These are phyloP conservation scores for Coemansia sp. DNA, from an alignment of 192 early-diverging fungal species.

Conservation along the genomic window DNA sequence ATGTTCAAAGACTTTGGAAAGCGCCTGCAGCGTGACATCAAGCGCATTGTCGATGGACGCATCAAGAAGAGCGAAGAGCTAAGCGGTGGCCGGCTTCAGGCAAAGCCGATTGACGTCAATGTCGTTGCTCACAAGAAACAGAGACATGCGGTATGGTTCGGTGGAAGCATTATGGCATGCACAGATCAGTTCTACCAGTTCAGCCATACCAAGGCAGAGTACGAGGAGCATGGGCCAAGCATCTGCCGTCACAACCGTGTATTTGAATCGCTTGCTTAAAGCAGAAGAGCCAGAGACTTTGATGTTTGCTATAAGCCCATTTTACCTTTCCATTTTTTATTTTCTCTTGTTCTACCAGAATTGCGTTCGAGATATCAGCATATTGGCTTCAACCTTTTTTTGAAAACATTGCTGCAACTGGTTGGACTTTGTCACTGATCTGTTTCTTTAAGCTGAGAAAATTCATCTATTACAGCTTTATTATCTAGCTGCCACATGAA, in stretches of 20 bases:
- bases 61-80: conserved; percentile 72
- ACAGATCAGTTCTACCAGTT: conserved; percentile 86
- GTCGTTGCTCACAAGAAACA: conserved; percentile 98
- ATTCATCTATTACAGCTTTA: neutral
- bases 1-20: conserved; percentile 98
- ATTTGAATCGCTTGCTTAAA: conserved; percentile 61
- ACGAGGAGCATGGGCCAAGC: conserved; percentile 95
- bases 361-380: neutral
- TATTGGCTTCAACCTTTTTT: neutral
- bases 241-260: conserved; percentile 93
- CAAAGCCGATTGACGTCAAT: conserved; percentile 90
- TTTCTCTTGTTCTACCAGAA: neutral
- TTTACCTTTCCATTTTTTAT: neutral
- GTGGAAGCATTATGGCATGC: conserved; percentile 90
- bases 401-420: neutral
- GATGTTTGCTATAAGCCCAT: neutral
- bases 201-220: conserved; percentile 97
- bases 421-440: too few species aligned
- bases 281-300: neutral
- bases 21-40: conserved; percentile 94
- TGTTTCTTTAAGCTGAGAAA: too few species aligned
- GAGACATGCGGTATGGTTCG: conserved; percentile 99
- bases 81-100: conserved; percentile 69
- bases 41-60: conserved; percentile 76
- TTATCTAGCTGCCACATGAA: neutral